phyloP scores from a whole-genome alignment of 148 eudicot genomes.

The Simmondsia chinensis region DNA sequence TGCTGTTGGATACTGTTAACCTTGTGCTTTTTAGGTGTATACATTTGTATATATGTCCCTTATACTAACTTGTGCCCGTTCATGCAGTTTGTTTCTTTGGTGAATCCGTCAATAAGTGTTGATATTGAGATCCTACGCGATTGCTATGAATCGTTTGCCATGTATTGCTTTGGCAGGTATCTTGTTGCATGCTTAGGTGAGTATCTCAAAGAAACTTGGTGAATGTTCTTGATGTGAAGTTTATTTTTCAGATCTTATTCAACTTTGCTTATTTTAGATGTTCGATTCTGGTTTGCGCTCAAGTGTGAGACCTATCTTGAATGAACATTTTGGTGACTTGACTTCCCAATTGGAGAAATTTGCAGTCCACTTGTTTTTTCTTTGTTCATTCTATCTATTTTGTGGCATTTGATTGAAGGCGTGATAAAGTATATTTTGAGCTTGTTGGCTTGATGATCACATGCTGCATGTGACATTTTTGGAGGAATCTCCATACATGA shows the following conservation, averaged over 20 bases:
- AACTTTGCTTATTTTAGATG: not conserved
- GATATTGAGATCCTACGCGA: constrained; percentile 87
- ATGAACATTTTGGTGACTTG: too few species aligned
- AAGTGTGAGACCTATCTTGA: too few species aligned
- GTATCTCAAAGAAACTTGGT: constrained; percentile 10
- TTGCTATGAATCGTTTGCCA: constrained; percentile 98
- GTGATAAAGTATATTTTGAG: too few species aligned
- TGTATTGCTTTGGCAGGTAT: constrained; percentile 99
- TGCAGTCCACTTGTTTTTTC: too few species aligned
- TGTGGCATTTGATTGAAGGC: too few species aligned
- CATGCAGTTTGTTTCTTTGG: constrained; percentile 78
- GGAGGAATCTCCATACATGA: too few species aligned
- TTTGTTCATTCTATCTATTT: too few species aligned
- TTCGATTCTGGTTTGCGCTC: constrained; percentile 1
- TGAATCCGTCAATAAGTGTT: constrained; percentile 84
- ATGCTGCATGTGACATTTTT: too few species aligned
- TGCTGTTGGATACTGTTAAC: too few species aligned
- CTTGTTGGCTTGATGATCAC: too few species aligned
- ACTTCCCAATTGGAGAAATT: too few species aligned
- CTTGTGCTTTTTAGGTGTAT: not conserved
- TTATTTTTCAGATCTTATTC: not conserved
- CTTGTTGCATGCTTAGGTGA: constrained; percentile 95
- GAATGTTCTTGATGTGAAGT: constrained; percentile 1
- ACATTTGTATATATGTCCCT: not conserved
- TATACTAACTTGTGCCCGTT: constrained; percentile 8